Percentiles rank a stretch among this genome's conserved stretches.
Evolutionary conservation across 169 alveolate genomes (phyloP).

Genomic region (Plasmodium berghei): DNA sequence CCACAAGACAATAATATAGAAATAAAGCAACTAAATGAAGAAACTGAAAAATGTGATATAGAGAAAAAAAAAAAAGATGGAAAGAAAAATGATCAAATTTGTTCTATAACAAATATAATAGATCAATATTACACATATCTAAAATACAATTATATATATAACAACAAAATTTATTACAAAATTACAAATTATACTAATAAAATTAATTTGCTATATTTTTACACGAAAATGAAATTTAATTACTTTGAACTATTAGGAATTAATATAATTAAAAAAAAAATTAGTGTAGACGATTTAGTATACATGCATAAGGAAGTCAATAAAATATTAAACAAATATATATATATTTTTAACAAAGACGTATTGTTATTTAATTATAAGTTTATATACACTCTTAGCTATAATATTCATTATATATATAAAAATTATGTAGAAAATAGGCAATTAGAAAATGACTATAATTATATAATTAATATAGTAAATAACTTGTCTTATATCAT

Average conservation of each 20-base stretch:
- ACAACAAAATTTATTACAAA: slow-evolving; percentile 40
- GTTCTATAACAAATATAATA: neutral
- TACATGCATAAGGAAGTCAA: slow-evolving; percentile 66
- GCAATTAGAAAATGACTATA: slow-evolving; percentile 30
- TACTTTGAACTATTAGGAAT: slow-evolving; percentile 61
- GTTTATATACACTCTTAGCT: slow-evolving; percentile 54
- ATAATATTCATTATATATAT: slow-evolving; percentile 68
- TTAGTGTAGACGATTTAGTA: slow-evolving; percentile 54
- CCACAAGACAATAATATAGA: neutral
- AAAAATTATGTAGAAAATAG: slow-evolving; percentile 57
- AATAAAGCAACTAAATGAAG: neutral
- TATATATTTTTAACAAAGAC: slow-evolving; percentile 69
- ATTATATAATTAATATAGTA: slow-evolving; percentile 46
- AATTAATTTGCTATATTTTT: slow-evolving; percentile 20
- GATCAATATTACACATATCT: neutral
- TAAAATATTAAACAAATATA: slow-evolving; percentile 63
- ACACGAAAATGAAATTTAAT: slow-evolving; percentile 36
- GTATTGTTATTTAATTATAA: slow-evolving; percentile 61
- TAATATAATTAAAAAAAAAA: slow-evolving; percentile 66
- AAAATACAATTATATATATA: slow-evolving; percentile 28
- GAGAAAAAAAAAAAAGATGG: slow-evolving; percentile 2
- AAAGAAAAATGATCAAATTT: neutral
- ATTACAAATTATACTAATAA: slow-evolving; percentile 45
- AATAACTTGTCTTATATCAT: slow-evolving; percentile 42
- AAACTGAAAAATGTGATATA: neutral